A percentile compares a stretch with the other conserved stretches of the same genome.
Conservation (phyloP, 768 basidiomycete species). For the Lactarius pseudohatsudake region DNA sequence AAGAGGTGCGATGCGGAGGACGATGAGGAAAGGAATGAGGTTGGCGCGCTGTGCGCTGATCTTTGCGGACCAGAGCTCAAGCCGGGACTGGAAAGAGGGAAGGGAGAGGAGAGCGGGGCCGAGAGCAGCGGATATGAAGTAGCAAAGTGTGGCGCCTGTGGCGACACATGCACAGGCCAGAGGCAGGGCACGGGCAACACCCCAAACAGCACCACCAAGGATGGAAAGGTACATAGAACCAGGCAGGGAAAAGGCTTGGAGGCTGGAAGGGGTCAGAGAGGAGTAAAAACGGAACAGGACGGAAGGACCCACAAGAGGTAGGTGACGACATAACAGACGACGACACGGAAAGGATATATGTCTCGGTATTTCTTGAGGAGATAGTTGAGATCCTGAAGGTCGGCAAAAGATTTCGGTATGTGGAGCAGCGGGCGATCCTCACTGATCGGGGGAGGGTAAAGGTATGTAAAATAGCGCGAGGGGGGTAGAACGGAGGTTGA, state of each 20-base stretch:
- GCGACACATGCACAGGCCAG: conserved; percentile 93
- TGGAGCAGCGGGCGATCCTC: conserved; percentile 73
- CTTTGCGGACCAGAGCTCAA: conserved; percentile 81
- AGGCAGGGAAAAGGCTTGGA: conserved; percentile 95
- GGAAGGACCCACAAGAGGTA: conserved; percentile 80
- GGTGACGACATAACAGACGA: conserved; percentile 83
- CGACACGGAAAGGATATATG: conserved; percentile 80
- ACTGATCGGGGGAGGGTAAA: conserved; percentile 42
- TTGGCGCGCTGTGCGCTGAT: conserved; percentile 79
- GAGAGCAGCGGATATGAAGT: conserved; percentile 86
- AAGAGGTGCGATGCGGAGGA: conserved; percentile 91
- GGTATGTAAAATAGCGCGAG: conserved; percentile 8
- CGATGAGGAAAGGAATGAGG: conserved; percentile 88
- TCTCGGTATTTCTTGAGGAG: conserved; percentile 91
- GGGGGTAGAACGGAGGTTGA: conserved; percentile 27
- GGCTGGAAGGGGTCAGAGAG: conserved; percentile 44
- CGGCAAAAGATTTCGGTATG: conserved; percentile 84
- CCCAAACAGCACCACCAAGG: conserved; percentile 94
- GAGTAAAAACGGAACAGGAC: conserved; percentile 17
- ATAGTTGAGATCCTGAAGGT: conserved; percentile 81
- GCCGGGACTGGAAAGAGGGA: conserved; percentile 77
- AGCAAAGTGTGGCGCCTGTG: conserved; percentile 87
- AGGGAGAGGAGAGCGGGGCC: conserved; percentile 89
- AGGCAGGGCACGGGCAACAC: conserved; percentile 79
- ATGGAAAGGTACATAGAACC: conserved; percentile 99